Evolutionary conservation across 352 stramenopile genomes (phyloP).

Genomic region (Pythium aristosporum): DNA sequence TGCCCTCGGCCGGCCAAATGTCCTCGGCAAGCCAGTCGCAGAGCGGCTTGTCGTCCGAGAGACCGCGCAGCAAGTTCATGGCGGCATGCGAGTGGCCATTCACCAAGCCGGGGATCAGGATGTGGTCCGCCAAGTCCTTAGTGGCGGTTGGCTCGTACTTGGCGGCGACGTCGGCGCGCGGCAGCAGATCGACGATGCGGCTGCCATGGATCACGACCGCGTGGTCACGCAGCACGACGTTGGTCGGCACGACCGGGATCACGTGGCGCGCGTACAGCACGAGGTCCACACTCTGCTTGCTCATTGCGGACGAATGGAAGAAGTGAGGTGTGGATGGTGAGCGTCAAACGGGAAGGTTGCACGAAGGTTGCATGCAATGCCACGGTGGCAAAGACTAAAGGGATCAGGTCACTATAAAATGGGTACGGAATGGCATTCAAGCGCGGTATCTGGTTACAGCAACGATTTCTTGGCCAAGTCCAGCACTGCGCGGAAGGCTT

Average conservation of each 20-base stretch:
- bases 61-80: conserved; percentile 84
- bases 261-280: conserved; percentile 78
- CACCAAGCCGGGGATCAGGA: conserved; percentile 82
- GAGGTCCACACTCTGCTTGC: conserved; percentile 48
- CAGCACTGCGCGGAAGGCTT: not conserved
- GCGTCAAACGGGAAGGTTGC: not conserved
- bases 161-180: conserved; percentile 41
- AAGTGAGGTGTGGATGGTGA: conserved; percentile 2
- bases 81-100: conserved; percentile 87
- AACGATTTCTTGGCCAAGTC: not conserved
- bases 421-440: conserved; percentile 19
- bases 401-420: conserved; percentile 6
- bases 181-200: conserved; percentile 80
- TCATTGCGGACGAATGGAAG: conserved; percentile 15
- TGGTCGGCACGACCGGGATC: conserved; percentile 74
- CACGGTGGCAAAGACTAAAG: not conserved
- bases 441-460: not conserved
- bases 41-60: conserved; percentile 86
- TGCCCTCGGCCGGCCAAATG: conserved; percentile 84
- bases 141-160: conserved; percentile 49
- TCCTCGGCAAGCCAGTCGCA: conserved; percentile 82
- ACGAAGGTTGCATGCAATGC: not conserved
- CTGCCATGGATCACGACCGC: conserved; percentile 65
- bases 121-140: conserved; percentile 58
- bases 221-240: conserved; percentile 73